A percentile compares a stretch with the other conserved stretches of the same genome.
Evolutionary conservation across 257 asterid species (phyloP).

Genomic region (Nicotiana benthamiana): DNA sequence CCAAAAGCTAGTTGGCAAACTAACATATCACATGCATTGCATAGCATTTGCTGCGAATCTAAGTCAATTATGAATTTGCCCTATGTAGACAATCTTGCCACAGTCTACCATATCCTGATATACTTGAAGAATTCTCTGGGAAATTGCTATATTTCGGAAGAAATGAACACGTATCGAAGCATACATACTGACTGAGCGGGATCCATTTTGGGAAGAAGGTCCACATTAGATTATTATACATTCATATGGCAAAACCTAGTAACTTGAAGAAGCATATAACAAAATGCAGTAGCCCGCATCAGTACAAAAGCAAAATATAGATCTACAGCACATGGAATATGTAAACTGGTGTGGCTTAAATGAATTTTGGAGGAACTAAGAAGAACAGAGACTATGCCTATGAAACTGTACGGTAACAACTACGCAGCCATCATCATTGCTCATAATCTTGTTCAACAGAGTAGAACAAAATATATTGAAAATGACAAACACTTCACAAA

Average conservation of each 20-base stretch:
- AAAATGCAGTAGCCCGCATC: background rate
- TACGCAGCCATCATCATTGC: background rate
- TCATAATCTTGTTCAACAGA: background rate
- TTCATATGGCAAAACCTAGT: background rate
- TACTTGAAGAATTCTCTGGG: background rate
- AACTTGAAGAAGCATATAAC: background rate
- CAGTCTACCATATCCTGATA: background rate
- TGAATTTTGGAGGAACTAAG: background rate
- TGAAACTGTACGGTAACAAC: background rate
- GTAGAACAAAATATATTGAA: background rate
- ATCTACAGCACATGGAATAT: background rate
- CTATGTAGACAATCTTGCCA: background rate
- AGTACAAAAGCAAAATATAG: background rate
- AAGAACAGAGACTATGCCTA: background rate
- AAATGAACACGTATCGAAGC: background rate
- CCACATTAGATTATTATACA: background rate
- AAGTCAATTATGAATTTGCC: background rate
- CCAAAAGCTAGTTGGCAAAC: too few relatives aligned
- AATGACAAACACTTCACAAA: too few relatives aligned
- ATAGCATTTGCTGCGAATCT: background rate
- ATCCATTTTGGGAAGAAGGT: too few relatives aligned
- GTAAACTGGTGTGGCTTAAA: background rate
- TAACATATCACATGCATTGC: background rate
- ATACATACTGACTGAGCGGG: background rate
- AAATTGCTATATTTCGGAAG: background rate